Base-by-base conservation (phyloP, 2,329 filamentous ascomycete species). In the Beauveria varroae region DNA sequence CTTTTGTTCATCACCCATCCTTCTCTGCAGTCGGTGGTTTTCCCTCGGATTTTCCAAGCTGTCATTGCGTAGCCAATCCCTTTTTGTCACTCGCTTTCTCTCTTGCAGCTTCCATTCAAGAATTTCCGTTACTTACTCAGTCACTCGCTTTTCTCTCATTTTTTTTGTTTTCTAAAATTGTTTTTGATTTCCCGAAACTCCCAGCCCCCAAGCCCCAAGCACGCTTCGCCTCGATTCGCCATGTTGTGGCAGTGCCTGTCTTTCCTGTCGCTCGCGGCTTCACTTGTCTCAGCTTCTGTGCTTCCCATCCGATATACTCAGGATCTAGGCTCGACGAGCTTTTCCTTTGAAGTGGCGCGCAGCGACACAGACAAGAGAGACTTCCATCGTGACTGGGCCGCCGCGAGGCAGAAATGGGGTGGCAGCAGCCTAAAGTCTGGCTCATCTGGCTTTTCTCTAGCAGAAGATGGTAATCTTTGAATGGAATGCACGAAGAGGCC, bases 381-480 rank as follows among this genome's bases (percentile, higher is more conserved):
- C 59, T 75, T 74, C 63, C 63, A 70, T 14, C 66, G 66, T 20
- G 73, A 74, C 44, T 74, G 70, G 69, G 68, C 67, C 7, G 70
- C 72, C 14, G 71, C 68, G 5, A 69, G 68, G 18, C 64, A 67
- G 63, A 74, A 73, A 68, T 75, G 74, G 73, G 73, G 72, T 5
- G 68, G 64, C 9, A 64, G 63, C 3, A 60, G 68, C 34, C 60
- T 69, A 0, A 57, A 60, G 22, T 63, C 67, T 6, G 60, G 65
- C 14, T 20, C 65, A 10, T 63, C 66, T 8, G 63, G 64, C 2
- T 68, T 74, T 58, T 68, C 69, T 5, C 66, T 74, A n/a, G 64
- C 66, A 1, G 65, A 71, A 24, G 67, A 67, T n/a, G 66, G 73
- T 74, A 57, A 52, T 65, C 24, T 28, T 3, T 12, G 22, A 22